Base-by-base conservation (phyloP, 345 rosid species). In the Salix viminalis region DNA sequence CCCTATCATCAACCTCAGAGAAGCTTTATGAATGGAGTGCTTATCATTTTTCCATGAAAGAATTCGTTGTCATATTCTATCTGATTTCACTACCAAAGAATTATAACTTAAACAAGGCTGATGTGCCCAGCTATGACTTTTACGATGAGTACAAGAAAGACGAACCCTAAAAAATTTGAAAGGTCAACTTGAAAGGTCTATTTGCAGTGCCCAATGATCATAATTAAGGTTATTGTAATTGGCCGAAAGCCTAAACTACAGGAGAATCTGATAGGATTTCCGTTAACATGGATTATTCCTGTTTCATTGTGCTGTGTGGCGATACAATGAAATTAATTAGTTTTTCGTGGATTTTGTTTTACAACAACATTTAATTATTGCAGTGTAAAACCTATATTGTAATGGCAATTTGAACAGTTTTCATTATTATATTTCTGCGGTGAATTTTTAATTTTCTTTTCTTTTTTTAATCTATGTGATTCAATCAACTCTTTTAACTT, bases 181-280 rank as follows among this genome's bases (percentile, higher is more conserved):
- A 23, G 5, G 46, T 48, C 34, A 32, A 32, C 0, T 32, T 32
- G 34, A 11, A 72, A 9, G 64, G 65, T 44, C 76, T 58, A 28
- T 62, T 26, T 44, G 69, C 60, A 64, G 48, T 18, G 64, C 56
- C 48, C 69, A 58, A n/a, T 18, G 60, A 15, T 24, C 16, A 44
- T 8, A 39, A 39, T 26, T 2, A 10, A 21, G 18, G 18, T 15
- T 34, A 34, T 12, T 56, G 10, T 12, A 65, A 52, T 41, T 73
- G 69, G 28, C 58, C 58, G 28, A 73, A 48, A 16, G 19, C 18
- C 54, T 48, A 16, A 50, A 50, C 58, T 62, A 58, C 69, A 66
- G 18, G 42, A 28, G 15, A 73, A 70, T 70, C 69, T 39, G 50
- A 36, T 37, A 58, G 76, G 69, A 73, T 65, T 65, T 46, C 77